Percentiles rank a stretch among this genome's conserved stretches.
Conservation (phyloP, 83 land plant genomes). For the Diphasiastrum complanatum region DNA sequence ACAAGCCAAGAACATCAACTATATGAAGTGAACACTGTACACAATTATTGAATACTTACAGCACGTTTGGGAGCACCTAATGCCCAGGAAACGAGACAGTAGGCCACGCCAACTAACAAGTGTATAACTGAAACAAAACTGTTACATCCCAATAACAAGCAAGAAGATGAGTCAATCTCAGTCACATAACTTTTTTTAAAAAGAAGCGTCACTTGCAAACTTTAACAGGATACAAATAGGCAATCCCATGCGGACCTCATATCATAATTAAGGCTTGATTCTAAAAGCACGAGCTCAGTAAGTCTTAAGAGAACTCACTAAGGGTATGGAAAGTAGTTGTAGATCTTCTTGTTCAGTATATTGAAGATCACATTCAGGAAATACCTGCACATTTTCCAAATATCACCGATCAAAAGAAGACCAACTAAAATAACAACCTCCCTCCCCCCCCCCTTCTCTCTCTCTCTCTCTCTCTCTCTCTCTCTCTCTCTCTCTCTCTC, state of each 20-base stretch:
- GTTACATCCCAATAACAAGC: constrained; percentile 23
- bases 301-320: constrained; percentile 56
- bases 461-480: no score
- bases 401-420: no score
- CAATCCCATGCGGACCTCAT: neutral
- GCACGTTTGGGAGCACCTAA: constrained; percentile 92
- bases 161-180: no score
- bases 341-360: constrained; percentile 96
- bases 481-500: no score
- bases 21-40: neutral
- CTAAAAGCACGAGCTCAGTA: no score
- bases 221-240: no score
- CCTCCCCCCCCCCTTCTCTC: no score
- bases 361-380: constrained; percentile 96
- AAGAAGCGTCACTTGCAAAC: no score
- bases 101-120: constrained; percentile 77
- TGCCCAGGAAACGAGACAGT: constrained; percentile 71
- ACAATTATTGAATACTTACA: constrained; percentile 40
- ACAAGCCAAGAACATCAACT: neutral
- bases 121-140: constrained; percentile 92
- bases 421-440: no score
- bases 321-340: constrained; percentile 96
- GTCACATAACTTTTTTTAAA: no score
- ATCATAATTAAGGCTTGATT: neutral
- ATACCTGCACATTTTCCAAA: constrained; percentile 95